These are phyloP conservation scores for Apiospora koreana DNA, from an alignment of 2,329 filamentous ascomycete species.

Conservation along the genomic window DNA sequence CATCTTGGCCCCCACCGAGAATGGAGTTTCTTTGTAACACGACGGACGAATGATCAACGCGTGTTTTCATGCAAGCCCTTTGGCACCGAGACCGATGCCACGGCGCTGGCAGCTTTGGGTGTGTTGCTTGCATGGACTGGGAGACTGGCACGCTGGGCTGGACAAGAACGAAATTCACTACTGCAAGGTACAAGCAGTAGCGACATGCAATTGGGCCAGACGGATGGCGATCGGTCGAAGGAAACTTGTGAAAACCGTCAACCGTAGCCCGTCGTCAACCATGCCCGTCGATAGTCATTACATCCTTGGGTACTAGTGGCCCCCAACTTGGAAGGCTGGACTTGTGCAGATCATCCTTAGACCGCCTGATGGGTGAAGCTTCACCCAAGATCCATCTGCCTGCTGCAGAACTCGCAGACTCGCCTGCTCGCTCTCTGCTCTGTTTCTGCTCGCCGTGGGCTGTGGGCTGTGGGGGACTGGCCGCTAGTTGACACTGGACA, in stretches of 20 bases:
- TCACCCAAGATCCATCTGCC: background rate
- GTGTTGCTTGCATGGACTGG: background rate
- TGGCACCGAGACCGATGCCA: constrained; percentile 1
- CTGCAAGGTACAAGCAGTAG: constrained; percentile 12
- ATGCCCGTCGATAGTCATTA: background rate
- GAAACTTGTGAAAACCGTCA: background rate
- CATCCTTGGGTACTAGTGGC: background rate
- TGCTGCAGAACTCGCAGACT: background rate
- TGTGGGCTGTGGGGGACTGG: background rate
- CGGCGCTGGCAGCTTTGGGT: background rate
- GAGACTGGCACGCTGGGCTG: no score
- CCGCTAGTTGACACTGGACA: background rate
- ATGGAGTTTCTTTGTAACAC: background rate
- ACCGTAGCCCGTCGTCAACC: background rate
- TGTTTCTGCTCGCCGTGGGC: no score
- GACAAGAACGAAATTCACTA: background rate
- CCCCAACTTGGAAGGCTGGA: background rate
- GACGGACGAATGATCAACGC: constrained; percentile 7
- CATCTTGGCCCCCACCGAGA: constrained; percentile 8
- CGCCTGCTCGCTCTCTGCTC: no score
- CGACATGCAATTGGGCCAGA: background rate
- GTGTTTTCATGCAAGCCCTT: constrained; percentile 12
- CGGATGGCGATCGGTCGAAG: background rate
- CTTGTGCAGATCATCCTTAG: background rate
- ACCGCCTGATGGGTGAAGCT: background rate